These are phyloP conservation scores for Penicilliopsis zonata DNA, from an alignment of 495 filamentous ascomycete species.

Conservation along the genomic window DNA sequence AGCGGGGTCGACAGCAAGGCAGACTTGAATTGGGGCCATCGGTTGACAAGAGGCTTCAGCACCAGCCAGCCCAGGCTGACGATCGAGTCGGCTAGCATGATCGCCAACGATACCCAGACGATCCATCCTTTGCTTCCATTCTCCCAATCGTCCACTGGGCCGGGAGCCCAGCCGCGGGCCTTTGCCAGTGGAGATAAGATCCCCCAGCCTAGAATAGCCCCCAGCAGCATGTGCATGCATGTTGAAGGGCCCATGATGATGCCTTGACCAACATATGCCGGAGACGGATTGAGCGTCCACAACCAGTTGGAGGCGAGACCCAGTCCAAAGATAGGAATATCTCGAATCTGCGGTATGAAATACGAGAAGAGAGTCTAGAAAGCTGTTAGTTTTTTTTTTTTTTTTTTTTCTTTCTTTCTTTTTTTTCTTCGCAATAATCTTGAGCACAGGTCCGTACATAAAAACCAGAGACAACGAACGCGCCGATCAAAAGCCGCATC, in stretches of 20 bases:
- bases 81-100: conserved; percentile 92
- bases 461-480: conserved; percentile 45
- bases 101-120: conserved; percentile 86
- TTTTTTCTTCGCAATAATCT: too few species aligned
- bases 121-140: conserved; percentile 95
- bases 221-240: conserved; percentile 90
- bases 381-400: too few species aligned
- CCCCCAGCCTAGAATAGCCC: conserved; percentile 84
- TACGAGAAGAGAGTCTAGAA: conserved; percentile 73
- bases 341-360: conserved; percentile 76
- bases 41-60: conserved; percentile 42
- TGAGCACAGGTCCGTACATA: too few species aligned
- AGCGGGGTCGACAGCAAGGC: conserved; percentile 12
- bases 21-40: conserved; percentile 24
- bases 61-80: conserved; percentile 78
- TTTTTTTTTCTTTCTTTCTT: too few species aligned
- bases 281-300: conserved; percentile 91
- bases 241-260: conserved; percentile 83
- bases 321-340: conserved; percentile 74
- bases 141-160: conserved; percentile 75
- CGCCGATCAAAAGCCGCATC: conserved; percentile 44
- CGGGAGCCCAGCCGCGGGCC: conserved; percentile 76
- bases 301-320: conserved; percentile 70
- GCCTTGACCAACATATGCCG: conserved; percentile 77
- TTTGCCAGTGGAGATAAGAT: conserved; percentile 84